phyloP scores from a whole-genome alignment of 2,329 filamentous ascomycete genomes.

The Neoarthrinium moseri region DNA sequence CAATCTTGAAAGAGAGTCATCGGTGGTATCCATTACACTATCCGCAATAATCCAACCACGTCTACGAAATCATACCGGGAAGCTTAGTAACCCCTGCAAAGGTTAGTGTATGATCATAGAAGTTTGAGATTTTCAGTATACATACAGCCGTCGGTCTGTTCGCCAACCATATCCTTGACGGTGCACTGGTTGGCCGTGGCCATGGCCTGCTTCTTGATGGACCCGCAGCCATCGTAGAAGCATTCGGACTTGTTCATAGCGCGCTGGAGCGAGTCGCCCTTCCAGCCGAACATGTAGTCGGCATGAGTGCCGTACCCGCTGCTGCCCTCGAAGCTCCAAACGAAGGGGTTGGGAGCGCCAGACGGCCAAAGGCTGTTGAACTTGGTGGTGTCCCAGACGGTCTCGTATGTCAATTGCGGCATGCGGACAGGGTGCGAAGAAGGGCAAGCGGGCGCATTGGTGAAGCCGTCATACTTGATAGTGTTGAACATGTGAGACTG shows the following conservation, averaged over 20 bases:
- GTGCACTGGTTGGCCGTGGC: conserved; percentile 27
- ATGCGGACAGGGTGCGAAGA: conserved; percentile 28
- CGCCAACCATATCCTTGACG: conserved; percentile 26
- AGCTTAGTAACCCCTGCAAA: conserved; percentile 2
- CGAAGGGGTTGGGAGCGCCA: conserved; percentile 29
- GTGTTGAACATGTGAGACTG: conserved; percentile 20
- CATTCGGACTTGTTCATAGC: conserved; percentile 35
- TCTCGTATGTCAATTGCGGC: conserved; percentile 39
- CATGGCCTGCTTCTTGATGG: conserved; percentile 31
- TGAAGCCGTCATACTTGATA: conserved; percentile 28
- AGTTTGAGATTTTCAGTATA: conserved; percentile 5
- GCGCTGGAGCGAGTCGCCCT: conserved; percentile 34
- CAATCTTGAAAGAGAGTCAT: too few species aligned
- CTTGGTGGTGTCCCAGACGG: conserved; percentile 36
- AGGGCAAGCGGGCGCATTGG: conserved; percentile 25
- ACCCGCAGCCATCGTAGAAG: conserved; percentile 30
- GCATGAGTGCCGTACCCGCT: conserved; percentile 36
- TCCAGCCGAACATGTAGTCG: conserved; percentile 38
- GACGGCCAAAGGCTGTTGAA: conserved; percentile 33
- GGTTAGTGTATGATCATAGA: conserved; percentile 35
- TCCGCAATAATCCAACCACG: too few species aligned
- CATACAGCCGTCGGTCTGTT: conserved; percentile 31
- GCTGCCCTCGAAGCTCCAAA: conserved; percentile 29
- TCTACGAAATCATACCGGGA: conserved; percentile 6
- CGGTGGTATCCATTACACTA: too few species aligned